phyloP scores from a whole-genome alignment of 2,329 filamentous ascomycete genomes.

The Lasiodiplodia sp. region DNA sequence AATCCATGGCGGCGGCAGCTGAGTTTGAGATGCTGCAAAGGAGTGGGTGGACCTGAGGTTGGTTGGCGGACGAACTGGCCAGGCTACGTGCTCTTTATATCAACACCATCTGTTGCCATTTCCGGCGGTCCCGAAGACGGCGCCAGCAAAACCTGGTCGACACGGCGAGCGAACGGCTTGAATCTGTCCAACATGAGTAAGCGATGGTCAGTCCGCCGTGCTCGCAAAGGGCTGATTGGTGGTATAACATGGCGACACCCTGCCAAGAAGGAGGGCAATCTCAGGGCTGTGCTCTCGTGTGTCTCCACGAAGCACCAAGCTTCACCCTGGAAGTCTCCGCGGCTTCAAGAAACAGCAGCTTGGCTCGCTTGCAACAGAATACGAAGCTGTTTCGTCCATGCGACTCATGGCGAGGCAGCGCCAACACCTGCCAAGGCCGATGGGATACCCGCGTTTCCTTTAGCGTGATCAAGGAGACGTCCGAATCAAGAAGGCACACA shows the following conservation, averaged over 20 bases:
- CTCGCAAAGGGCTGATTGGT: constrained; percentile 8
- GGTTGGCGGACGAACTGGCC: background rate
- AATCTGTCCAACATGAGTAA: background rate
- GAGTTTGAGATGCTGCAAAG: background rate
- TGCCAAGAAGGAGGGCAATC: constrained; percentile 18
- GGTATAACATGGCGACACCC: constrained; percentile 12
- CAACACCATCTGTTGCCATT: background rate
- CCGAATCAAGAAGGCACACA: background rate
- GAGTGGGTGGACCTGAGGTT: background rate
- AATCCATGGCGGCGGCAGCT: constrained; percentile 7
- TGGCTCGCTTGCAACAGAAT: constrained; percentile 23
- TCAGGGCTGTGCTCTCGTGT: background rate
- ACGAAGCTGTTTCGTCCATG: constrained; percentile 11
- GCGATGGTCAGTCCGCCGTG: background rate
- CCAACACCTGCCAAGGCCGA: constrained; percentile 19
- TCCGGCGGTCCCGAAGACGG: constrained; percentile 3
- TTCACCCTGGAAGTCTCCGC: background rate
- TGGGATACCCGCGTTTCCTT: background rate
- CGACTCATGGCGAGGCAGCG: constrained; percentile 13
- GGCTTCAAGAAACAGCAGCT: background rate
- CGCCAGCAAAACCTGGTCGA: background rate
- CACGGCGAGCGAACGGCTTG: background rate
- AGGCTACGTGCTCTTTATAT: constrained; percentile 3
- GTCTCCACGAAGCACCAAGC: background rate
- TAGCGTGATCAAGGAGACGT: background rate